These are phyloP conservation scores for Hippophae gyantsensis DNA, from an alignment of 306 rosid genomes.

Conservation along the genomic window DNA sequence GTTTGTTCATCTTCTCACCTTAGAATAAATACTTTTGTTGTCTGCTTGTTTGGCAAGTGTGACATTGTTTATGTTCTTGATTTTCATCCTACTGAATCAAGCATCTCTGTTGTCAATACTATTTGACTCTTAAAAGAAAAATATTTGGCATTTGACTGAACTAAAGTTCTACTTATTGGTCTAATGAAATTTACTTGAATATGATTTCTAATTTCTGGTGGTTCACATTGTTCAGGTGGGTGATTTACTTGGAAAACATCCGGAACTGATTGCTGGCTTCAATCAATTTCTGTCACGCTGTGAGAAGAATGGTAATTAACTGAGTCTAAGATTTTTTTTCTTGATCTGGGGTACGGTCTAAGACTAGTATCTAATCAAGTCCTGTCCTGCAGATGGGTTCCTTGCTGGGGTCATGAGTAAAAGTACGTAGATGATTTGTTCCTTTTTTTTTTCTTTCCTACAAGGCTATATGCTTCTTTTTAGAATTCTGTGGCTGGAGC, in stretches of 20 bases:
- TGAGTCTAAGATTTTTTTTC: slow-evolving; percentile 16
- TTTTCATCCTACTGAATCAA: too few species aligned
- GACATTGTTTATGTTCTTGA: too few species aligned
- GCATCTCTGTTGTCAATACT: too few species aligned
- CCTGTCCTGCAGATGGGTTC: slow-evolving; percentile 75
- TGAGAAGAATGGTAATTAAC: slow-evolving; percentile 81
- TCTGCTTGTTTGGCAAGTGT: too few species aligned
- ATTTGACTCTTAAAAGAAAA: too few species aligned
- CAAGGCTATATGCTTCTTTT: slow-evolving; percentile 12
- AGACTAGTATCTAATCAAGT: slow-evolving; percentile 32
- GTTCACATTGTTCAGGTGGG: slow-evolving; percentile 47
- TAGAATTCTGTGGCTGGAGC: slow-evolving; percentile 10
- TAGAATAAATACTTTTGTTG: too few species aligned
- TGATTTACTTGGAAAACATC: slow-evolving; percentile 75
- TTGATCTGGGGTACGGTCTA: slow-evolving; percentile 16
- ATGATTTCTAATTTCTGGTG: slow-evolving; percentile 18
- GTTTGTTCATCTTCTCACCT: too few species aligned
- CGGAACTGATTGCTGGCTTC: slow-evolving; percentile 84
- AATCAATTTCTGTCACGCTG: slow-evolving; percentile 78
- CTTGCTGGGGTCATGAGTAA: slow-evolving; percentile 96
- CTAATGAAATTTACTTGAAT: slow-evolving; percentile 7
- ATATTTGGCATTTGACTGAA: neutral
- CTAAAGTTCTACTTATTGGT: neutral
- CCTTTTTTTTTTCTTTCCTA: slow-evolving; percentile 17
- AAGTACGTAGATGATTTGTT: slow-evolving; percentile 51